phyloP scores from a whole-genome alignment of 257 asterid species.

The Solanum commersonii region DNA sequence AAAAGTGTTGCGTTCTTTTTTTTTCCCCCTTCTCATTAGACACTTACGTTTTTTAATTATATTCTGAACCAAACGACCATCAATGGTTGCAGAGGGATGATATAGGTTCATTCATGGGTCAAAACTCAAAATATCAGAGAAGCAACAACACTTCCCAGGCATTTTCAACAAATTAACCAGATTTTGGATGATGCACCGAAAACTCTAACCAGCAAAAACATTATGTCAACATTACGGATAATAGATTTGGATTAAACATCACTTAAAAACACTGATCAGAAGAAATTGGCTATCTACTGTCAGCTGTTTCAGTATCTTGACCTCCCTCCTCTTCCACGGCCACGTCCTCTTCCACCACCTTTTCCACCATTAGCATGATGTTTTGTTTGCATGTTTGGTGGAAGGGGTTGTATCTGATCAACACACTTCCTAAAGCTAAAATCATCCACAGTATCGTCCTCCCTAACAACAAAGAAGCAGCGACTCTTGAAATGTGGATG shows the following conservation, averaged over 20 bases:
- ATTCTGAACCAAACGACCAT: no score
- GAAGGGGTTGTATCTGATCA: conserved; percentile 66
- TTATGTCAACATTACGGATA: not conserved
- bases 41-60: not conserved
- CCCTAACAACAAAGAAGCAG: conserved; percentile 80
- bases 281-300: not conserved
- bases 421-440: conserved; percentile 97
- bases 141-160: not conserved
- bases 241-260: not conserved
- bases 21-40: not conserved
- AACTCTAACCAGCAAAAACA: not conserved
- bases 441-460: conserved; percentile 70
- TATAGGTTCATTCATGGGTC: not conserved
- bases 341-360: conserved; percentile 42
- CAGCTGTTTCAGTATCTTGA: conserved; percentile 11
- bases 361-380: conserved; percentile 50
- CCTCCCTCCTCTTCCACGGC: conserved; percentile 57
- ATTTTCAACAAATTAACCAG: not conserved
- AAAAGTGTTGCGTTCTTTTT: not conserved
- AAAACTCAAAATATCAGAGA: not conserved
- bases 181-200: no score
- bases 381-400: conserved; percentile 70
- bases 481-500: conserved; percentile 81
- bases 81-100: no score
- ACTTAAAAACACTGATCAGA: not conserved